Evolutionary conservation across 2,329 filamentous ascomycete species (phyloP).

Genomic region (Magnaporthiopsis rhizophila): DNA sequence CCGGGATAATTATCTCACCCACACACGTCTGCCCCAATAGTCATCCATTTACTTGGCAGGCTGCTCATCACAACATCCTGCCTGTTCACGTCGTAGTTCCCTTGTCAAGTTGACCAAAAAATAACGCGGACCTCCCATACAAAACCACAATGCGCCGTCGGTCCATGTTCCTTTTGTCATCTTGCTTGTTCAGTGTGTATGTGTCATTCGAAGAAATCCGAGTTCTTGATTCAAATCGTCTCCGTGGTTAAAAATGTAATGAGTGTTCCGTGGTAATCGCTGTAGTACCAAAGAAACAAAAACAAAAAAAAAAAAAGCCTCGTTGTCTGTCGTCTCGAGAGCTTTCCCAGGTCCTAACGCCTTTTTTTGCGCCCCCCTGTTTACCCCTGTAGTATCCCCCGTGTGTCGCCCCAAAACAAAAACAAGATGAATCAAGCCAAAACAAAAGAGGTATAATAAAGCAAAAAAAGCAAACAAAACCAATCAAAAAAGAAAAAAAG

Average conservation of each 20-base stretch:
- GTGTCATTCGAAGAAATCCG: neutral
- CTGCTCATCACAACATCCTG: neutral
- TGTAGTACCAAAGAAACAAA: neutral
- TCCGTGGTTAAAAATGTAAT: neutral
- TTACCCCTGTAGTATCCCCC: neutral
- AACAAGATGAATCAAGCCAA: neutral
- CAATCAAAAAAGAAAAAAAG: no score
- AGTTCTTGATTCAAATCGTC: neutral
- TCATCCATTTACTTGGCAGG: neutral
- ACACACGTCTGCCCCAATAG: neutral
- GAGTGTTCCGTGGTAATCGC: neutral
- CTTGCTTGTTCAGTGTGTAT: neutral
- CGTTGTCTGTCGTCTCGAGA: neutral
- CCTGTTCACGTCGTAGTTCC: neutral
- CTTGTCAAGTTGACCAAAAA: no score
- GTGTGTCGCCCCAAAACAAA: neutral
- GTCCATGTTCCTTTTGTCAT: no score
- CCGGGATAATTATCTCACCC: no score
- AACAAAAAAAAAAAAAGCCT: neutral
- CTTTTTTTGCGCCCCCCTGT: neutral
- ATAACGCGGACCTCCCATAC: no score
- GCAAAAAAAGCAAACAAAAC: neutral
- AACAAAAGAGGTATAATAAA: slow-evolving; percentile 4
- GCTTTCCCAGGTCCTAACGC: neutral
- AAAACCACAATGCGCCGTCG: no score